These are phyloP conservation scores for Dipodascopsis tothii DNA, from an alignment of 805 yeast species.

Conservation along the genomic window DNA sequence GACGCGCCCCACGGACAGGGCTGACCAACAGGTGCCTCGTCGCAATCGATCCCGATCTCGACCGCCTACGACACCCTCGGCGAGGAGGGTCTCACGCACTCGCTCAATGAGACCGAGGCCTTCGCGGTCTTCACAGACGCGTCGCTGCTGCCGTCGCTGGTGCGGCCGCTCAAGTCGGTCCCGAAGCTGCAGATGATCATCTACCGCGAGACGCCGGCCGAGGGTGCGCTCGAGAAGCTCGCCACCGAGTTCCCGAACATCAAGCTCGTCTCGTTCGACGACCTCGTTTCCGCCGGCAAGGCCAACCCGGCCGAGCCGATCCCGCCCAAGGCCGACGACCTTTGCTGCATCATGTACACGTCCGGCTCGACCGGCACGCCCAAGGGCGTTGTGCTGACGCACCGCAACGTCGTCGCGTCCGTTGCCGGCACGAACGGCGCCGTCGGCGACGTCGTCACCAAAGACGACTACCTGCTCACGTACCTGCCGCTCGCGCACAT, in stretches of 20 bases:
- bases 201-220: conserved; percentile 45
- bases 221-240: conserved; percentile 45
- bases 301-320: conserved; percentile 37
- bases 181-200: conserved; percentile 58
- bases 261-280: conserved; percentile 55
- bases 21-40: conserved; percentile 57
- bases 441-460: conserved; percentile 47
- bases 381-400: conserved; percentile 69
- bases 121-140: conserved; percentile 79
- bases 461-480: conserved; percentile 67
- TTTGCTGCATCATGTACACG: conserved; percentile 76
- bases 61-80: conserved; percentile 96
- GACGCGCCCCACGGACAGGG: too few species aligned
- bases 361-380: conserved; percentile 83
- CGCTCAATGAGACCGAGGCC: conserved; percentile 74
- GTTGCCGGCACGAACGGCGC: conserved; percentile 66
- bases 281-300: conserved; percentile 53
- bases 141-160: conserved; percentile 54
- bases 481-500: conserved; percentile 95
- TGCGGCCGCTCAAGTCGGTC: conserved; percentile 65
- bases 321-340: conserved; percentile 51
- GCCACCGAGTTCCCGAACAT: conserved; percentile 68
- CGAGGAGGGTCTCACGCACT: conserved; percentile 67
- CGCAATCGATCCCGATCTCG: conserved; percentile 77
- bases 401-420: conserved; percentile 70